Evolutionary conservation across 1,284 basidiomycete genomes (phyloP).

Genomic region (Ceratobasidium sp.): DNA sequence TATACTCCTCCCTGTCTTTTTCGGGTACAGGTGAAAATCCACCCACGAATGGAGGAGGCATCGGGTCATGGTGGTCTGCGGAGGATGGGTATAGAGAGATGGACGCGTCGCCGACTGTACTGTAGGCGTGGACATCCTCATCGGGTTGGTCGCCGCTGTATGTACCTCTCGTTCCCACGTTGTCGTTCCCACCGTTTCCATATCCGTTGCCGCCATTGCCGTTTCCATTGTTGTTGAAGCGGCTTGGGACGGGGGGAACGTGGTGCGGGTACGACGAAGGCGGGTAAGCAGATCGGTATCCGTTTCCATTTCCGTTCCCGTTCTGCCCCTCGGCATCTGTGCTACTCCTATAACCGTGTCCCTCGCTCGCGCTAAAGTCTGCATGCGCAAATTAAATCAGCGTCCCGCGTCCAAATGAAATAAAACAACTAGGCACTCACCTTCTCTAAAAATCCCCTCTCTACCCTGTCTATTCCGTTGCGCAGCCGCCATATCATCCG

Average conservation of each 20-base stretch:
- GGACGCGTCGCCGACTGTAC: conserved; percentile 34
- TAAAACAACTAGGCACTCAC: neutral
- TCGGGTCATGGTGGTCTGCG: conserved; percentile 12
- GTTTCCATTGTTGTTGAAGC: neutral
- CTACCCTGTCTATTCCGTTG: neutral
- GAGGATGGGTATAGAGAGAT: conserved; percentile 35
- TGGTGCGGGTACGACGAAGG: conserved; percentile 23
- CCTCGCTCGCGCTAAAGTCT: conserved; percentile 38
- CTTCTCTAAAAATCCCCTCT: conserved; percentile 32
- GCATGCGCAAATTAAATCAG: neutral
- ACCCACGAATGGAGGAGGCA: conserved; percentile 12
- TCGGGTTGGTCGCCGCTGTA: conserved; percentile 10
- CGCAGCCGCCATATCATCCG: neutral
- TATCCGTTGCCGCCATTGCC: neutral
- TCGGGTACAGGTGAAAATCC: conserved; percentile 6
- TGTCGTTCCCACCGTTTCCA: neutral
- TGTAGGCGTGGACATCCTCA: conserved; percentile 32
- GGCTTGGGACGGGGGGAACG: neutral
- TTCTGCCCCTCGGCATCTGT: conserved; percentile 27
- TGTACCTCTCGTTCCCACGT: too few species aligned
- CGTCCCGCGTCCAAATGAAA: neutral
- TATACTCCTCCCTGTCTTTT: conserved; percentile 25
- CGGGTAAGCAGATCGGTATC: conserved; percentile 5
- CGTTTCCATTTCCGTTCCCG: conserved; percentile 16
- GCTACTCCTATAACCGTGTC: conserved; percentile 34